Conservation (phyloP, 192 early-diverging fungal genomes). For the Phycomyces nitens region DNA sequence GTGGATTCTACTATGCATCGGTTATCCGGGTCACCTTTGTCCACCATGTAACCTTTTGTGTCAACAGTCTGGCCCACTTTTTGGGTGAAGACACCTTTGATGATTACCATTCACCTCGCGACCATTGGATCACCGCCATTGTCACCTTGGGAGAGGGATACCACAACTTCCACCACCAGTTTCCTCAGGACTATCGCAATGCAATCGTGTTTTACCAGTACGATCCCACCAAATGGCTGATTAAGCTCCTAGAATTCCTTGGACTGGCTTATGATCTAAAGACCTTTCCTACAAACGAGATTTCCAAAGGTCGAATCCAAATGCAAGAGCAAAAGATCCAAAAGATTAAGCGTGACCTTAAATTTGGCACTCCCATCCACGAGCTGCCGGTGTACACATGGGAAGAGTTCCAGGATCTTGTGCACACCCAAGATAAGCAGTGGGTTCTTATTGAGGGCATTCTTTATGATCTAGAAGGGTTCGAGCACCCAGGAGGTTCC, state of each 20-base stretch:
- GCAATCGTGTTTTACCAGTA: constrained; percentile 74
- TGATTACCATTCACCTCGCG: constrained; percentile 75
- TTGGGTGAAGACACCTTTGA: constrained; percentile 75
- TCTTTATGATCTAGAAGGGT: constrained; percentile 74
- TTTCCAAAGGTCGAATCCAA: constrained; percentile 67
- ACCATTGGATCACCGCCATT: constrained; percentile 77
- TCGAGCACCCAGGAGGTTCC: constrained; percentile 83
- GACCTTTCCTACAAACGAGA: constrained; percentile 73
- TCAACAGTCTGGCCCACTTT: constrained; percentile 79
- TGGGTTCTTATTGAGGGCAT: constrained; percentile 81
- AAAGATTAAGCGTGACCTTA: constrained; percentile 50
- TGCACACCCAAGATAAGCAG: constrained; percentile 59
- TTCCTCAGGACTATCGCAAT: constrained; percentile 81
- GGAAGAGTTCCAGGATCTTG: constrained; percentile 59
- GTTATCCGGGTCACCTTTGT: constrained; percentile 70
- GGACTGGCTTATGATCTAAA: constrained; percentile 71
- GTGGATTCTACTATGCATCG: constrained; percentile 76
- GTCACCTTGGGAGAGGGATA: constrained; percentile 79
- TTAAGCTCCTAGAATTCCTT: constrained; percentile 46
- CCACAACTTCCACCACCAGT: constrained; percentile 87
- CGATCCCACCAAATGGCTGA: constrained; percentile 87
- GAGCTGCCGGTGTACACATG: constrained; percentile 65
- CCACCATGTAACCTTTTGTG: constrained; percentile 86
- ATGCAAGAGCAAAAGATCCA: constrained; percentile 80
- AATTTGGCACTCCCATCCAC: constrained; percentile 70